Percentiles rank a stretch among this genome's conserved stretches.
phyloP scores from a whole-genome alignment of 164 flowering plant species.

The Warburgia ugandensis region DNA sequence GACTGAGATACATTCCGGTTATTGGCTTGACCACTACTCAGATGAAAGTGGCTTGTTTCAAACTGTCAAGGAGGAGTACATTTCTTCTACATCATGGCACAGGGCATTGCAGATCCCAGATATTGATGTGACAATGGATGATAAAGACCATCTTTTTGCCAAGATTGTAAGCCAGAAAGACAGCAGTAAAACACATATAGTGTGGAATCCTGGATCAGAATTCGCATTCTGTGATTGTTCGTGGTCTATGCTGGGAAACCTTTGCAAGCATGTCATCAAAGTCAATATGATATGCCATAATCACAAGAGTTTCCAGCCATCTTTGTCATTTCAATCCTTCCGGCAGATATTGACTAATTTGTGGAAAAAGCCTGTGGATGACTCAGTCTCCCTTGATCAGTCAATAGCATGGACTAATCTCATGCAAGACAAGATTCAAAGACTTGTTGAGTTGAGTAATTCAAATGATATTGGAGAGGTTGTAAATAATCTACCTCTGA shows the following conservation, averaged over 20 bases:
- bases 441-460: slow-evolving; percentile 56
- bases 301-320: slow-evolving; percentile 27
- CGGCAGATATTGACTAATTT: slow-evolving; percentile 40
- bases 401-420: slow-evolving; percentile 66
- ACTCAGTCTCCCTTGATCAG: slow-evolving; percentile 65
- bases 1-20: slow-evolving; percentile 83
- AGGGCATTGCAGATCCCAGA: slow-evolving; percentile 75
- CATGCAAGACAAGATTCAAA: slow-evolving; percentile 66
- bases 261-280: slow-evolving; percentile 93
- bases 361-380: slow-evolving; percentile 64
- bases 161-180: slow-evolving; percentile 69
- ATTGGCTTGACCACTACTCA: slow-evolving; percentile 89
- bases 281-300: slow-evolving; percentile 67
- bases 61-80: slow-evolving; percentile 77
- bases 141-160: slow-evolving; percentile 48
- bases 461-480: slow-evolving; percentile 49
- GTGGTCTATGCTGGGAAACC: slow-evolving; percentile 89
- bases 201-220: slow-evolving; percentile 96
- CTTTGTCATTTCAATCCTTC: slow-evolving; percentile 70
- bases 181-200: slow-evolving; percentile 29
- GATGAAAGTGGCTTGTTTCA: slow-evolving; percentile 87
- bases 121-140: slow-evolving; percentile 47
- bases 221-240: slow-evolving; percentile 84
- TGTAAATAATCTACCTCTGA: slow-evolving; percentile 58
- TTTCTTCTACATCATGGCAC: slow-evolving; percentile 89